Conservation (phyloP, 371 early-diverging fungal genomes). For the Parasitella parasitica region DNA sequence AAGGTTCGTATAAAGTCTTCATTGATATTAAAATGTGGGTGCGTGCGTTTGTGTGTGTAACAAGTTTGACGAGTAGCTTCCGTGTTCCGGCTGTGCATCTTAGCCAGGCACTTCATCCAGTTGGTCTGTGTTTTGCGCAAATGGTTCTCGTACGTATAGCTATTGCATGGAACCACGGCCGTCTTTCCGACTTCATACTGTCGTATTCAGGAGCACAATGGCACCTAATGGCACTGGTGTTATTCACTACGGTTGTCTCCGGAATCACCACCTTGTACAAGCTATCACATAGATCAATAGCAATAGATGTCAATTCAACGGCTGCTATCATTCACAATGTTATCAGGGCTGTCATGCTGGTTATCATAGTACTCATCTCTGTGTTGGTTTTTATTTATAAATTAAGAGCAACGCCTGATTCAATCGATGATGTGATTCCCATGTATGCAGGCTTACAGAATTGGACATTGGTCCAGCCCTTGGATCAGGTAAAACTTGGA, state of each 20-base stretch:
- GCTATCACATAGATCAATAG: slow-evolving; percentile 2
- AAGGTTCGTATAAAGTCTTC: slow-evolving; percentile 32
- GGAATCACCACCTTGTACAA: not conserved
- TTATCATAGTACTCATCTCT: slow-evolving; percentile 18
- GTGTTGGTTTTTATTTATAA: slow-evolving; percentile 35
- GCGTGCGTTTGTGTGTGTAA: too few relatives aligned
- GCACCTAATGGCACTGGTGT: slow-evolving; percentile 18
- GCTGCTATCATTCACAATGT: slow-evolving; percentile 26
- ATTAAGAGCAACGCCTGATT: not conserved
- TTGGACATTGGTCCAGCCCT: slow-evolving; percentile 24
- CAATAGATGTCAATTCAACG: slow-evolving; percentile 22
- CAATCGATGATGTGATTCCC: slow-evolving; percentile 10
- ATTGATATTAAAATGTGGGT: not conserved
- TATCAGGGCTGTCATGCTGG: slow-evolving; percentile 9
- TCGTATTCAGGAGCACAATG: slow-evolving; percentile 12
- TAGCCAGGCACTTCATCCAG: not conserved
- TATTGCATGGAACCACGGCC: slow-evolving; percentile 9
- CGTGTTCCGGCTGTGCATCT: not conserved
- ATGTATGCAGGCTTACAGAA: slow-evolving; percentile 16
- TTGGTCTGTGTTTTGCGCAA: slow-evolving; percentile 1
- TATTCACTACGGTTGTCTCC: not conserved
- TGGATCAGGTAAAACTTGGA: slow-evolving; percentile 38
- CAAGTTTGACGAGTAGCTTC: not conserved
- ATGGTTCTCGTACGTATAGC: slow-evolving; percentile 8
- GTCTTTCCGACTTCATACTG: not conserved